Conservation (phyloP, 2,329 filamentous ascomycete species). For the Monosporascus sp. region DNA sequence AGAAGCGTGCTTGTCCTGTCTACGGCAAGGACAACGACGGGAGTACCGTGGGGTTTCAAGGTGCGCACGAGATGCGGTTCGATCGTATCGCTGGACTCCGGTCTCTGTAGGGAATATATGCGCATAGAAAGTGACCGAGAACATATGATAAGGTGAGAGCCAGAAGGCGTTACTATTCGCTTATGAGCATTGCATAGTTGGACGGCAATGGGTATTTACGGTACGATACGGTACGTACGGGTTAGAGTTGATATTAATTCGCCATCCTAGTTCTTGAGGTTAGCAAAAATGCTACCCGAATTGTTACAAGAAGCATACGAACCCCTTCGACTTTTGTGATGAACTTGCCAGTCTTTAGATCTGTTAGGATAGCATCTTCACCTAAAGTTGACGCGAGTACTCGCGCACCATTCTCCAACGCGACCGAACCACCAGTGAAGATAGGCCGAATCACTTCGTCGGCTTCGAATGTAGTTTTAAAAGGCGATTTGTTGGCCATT, state of each 20-base stretch:
- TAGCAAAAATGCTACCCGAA: slow-evolving; percentile 13
- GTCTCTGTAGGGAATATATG: slow-evolving; percentile 69
- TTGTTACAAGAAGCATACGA: slow-evolving; percentile 20
- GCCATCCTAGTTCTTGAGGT: slow-evolving; percentile 54
- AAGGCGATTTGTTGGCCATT: slow-evolving; percentile 58
- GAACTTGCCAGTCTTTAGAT: slow-evolving; percentile 76
- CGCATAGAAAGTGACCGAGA: slow-evolving; percentile 95
- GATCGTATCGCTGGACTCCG: slow-evolving; percentile 51
- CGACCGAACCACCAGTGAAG: slow-evolving; percentile 84
- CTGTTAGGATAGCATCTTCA: slow-evolving; percentile 84
- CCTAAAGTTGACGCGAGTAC: slow-evolving; percentile 86
- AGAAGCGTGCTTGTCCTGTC: slow-evolving; percentile 85
- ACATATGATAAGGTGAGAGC: slow-evolving; percentile 82
- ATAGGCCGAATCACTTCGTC: slow-evolving; percentile 82
- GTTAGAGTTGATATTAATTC: slow-evolving; percentile 73
- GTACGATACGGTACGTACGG: slow-evolving; percentile 34
- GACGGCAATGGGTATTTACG: not conserved
- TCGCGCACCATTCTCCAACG: slow-evolving; percentile 73
- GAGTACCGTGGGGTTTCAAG: slow-evolving; percentile 83
- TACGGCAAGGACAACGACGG: slow-evolving; percentile 79
- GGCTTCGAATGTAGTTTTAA: slow-evolving; percentile 87
- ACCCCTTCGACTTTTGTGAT: slow-evolving; percentile 85
- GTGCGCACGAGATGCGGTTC: slow-evolving; percentile 68
- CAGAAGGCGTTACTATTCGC: slow-evolving; percentile 71
- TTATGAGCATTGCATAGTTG: slow-evolving; percentile 13